phyloP scores from a whole-genome alignment of 257 asterid genomes.

The Solanum sejunctum region DNA sequence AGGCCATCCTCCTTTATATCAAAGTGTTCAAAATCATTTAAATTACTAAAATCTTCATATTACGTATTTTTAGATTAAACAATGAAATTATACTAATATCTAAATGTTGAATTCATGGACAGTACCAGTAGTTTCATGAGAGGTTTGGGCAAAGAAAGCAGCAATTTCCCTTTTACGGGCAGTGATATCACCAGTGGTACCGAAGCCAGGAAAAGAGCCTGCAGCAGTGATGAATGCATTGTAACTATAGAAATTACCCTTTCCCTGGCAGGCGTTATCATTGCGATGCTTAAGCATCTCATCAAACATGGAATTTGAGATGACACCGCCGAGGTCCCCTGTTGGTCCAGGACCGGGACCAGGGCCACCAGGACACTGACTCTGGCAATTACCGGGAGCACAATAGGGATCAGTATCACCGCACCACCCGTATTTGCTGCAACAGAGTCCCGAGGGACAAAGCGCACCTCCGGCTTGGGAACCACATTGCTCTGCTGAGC shows the following conservation, averaged over 20 bases:
- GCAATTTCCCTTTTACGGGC: slow-evolving; percentile 21
- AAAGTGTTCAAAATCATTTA: not conserved
- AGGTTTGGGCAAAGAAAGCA: slow-evolving; percentile 23
- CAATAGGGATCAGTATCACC: not conserved
- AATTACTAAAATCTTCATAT: too few relatives aligned
- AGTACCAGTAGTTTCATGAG: slow-evolving; percentile 12
- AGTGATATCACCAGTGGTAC: slow-evolving; percentile 10
- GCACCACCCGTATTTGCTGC: not conserved
- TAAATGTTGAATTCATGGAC: not conserved
- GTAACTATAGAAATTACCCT: slow-evolving; percentile 14
- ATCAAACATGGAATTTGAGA: slow-evolving; percentile 4
- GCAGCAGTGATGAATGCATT: slow-evolving; percentile 19
- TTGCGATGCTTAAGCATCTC: slow-evolving; percentile 10
- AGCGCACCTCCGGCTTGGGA: not conserved
- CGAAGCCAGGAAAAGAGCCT: slow-evolving; percentile 6
- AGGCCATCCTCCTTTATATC: slow-evolving; percentile 17
- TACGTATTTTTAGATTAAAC: not conserved
- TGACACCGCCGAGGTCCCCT: not conserved
- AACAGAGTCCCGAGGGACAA: not conserved
- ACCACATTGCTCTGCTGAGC: not conserved
- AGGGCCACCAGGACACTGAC: not conserved
- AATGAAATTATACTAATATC: not conserved
- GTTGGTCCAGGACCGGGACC: not conserved
- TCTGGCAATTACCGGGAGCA: not conserved
- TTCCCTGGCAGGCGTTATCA: slow-evolving; percentile 9